phyloP scores from a whole-genome alignment of 2,329 filamentous ascomycete species.

The Ascochyta rabiei region DNA sequence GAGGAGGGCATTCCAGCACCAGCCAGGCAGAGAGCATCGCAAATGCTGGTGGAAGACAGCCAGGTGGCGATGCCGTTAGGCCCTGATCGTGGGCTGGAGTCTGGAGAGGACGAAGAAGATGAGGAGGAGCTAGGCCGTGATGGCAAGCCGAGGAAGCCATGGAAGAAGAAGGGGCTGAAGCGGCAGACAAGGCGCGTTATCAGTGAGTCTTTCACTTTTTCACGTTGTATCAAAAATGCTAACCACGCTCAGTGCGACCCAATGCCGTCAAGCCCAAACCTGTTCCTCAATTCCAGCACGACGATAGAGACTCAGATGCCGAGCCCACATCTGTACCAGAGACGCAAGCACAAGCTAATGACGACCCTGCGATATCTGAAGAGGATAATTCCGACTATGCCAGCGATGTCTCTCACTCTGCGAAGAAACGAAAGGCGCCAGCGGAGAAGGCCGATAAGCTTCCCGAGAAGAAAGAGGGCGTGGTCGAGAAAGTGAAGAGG shows the following conservation, averaged over 20 bases:
- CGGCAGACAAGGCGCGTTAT: conserved; percentile 73
- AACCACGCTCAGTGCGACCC: conserved; percentile 47
- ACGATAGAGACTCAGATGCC: conserved; percentile 40
- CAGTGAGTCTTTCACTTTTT: conserved; percentile 45
- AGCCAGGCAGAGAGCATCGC: conserved; percentile 34
- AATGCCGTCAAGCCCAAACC: conserved; percentile 53
- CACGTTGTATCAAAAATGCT: conserved; percentile 17
- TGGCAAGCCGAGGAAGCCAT: conserved; percentile 66
- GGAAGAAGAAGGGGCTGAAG: conserved; percentile 86
- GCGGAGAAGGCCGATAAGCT: conserved; percentile 19
- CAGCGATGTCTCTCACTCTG: conserved; percentile 47
- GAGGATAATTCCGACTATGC: conserved; percentile 50
- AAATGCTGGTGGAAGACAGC: conserved; percentile 51
- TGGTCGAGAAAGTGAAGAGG: conserved; percentile 47
- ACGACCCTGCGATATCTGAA: conserved; percentile 47
- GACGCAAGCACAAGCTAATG: conserved; percentile 35
- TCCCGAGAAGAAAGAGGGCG: conserved; percentile 28
- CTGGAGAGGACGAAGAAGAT: conserved; percentile 65
- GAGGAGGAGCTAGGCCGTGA: conserved; percentile 55
- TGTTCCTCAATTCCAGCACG: conserved; percentile 27
- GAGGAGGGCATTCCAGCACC: conserved; percentile 34
- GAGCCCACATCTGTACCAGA: conserved; percentile 49
- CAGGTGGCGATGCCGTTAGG: conserved; percentile 54
- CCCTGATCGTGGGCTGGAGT: conserved; percentile 53
- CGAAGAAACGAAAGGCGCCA: conserved; percentile 35